A percentile compares a stretch with the other conserved stretches of the same genome.
Evolutionary conservation across 257 asterid species (phyloP).

Genomic region (Petunia secreta): DNA sequence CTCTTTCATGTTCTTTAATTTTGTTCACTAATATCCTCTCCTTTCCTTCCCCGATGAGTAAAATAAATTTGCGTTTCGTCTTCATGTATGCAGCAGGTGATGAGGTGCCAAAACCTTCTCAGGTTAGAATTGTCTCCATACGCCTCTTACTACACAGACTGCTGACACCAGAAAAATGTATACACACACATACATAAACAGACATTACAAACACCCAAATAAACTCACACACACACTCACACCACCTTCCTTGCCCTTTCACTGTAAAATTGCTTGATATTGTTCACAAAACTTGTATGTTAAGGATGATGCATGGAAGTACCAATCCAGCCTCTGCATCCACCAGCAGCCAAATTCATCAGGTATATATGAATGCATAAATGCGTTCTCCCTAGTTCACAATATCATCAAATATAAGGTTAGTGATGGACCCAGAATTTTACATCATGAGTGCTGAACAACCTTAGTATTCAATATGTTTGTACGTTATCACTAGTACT

Average conservation of each 20-base stretch:
- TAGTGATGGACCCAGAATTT: no score
- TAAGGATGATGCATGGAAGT: constrained; percentile 12
- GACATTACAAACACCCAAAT: no score
- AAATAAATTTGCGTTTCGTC: neutral
- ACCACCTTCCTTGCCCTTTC: neutral
- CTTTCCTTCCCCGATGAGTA: neutral
- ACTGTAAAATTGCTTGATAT: neutral
- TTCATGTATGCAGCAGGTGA: constrained; percentile 30
- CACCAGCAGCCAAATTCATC: neutral
- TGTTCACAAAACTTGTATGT: neutral
- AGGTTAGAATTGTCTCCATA: constrained; percentile 22
- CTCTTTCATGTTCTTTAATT: neutral
- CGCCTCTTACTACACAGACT: neutral
- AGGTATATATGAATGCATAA: neutral
- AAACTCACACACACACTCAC: no score
- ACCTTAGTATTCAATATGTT: no score
- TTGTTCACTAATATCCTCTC: neutral
- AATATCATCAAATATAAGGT: neutral
- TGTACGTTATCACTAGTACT: no score
- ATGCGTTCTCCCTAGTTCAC: neutral
- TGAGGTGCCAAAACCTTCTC: constrained; percentile 25
- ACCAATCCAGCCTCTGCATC: neutral
- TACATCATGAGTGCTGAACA: no score
- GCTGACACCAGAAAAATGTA: no score
- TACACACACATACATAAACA: neutral